A percentile compares a stretch with the other conserved stretches of the same genome.
Conservation (phyloP, 2,329 filamentous ascomycete genomes). For the Rugonectria rugulosa region DNA sequence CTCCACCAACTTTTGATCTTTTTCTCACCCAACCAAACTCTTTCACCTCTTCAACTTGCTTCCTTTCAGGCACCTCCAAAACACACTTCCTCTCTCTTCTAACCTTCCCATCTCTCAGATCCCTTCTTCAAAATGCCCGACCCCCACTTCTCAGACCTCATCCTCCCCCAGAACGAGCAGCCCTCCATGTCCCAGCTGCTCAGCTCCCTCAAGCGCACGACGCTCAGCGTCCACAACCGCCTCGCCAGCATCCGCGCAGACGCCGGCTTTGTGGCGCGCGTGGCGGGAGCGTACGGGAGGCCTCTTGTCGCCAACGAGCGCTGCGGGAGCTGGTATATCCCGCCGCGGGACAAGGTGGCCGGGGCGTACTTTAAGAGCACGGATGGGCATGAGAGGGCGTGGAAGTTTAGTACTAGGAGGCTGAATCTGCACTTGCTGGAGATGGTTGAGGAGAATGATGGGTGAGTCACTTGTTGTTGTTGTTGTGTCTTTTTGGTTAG, state of each 20-base stretch:
- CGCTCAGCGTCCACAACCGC: conserved; percentile 82
- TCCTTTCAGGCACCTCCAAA: no score
- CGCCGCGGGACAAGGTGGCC: conserved; percentile 67
- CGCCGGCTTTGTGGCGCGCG: conserved; percentile 73
- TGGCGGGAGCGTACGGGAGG: conserved; percentile 63
- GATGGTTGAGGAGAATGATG: conserved; percentile 70
- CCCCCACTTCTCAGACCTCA: conserved; percentile 50
- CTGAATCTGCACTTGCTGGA: conserved; percentile 84
- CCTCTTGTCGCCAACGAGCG: conserved; percentile 92
- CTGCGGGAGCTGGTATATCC: conserved; percentile 95
- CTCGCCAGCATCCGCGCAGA: conserved; percentile 81
- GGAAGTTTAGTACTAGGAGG: conserved; percentile 86
- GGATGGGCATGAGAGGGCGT: conserved; percentile 89
- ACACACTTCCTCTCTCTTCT: neutral
- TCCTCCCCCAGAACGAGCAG: conserved; percentile 64
- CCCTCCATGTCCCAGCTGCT: conserved; percentile 77
- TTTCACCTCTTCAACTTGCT: neutral
- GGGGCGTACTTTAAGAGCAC: conserved; percentile 98
- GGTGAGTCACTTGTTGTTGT: conserved; percentile 54
- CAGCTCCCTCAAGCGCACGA: conserved; percentile 75
- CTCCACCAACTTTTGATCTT: no score
- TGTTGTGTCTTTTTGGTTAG: neutral
- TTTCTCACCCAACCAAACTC: neutral
- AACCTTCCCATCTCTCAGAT: neutral
- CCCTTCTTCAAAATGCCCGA: conserved; percentile 35